Base-by-base conservation (phyloP, 805 yeast genomes). In the Yamadazyma ubonensis region DNA sequence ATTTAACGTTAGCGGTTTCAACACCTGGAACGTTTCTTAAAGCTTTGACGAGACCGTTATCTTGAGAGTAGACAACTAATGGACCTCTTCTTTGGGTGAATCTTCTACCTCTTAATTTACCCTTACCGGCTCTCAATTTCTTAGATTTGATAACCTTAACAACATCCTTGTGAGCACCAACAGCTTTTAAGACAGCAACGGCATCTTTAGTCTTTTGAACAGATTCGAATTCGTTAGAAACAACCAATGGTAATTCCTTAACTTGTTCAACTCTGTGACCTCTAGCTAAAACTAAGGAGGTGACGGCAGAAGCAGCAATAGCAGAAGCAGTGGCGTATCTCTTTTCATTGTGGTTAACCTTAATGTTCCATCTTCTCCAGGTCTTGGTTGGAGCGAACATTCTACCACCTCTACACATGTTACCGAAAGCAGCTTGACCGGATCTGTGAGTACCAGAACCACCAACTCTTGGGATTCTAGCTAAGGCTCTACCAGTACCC, bases 401-500 rank as follows among this genome's bases (percentile, higher is more conserved):
- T 79, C 99, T 96, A 81, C 99, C 99, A 75, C 97, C 97, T 78
- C 99, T 91, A 83, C 99, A 93, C 99, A 93, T 93, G 93, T 93
- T 93, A 85, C 99, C 99, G 83, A 93, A 93, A 72, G 99, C 99
- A 75, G 89, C 99, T 79, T 93, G 99, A 75, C 99, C 99, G 57
- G 98, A 80, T 79, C 99, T 90, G 95, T 89, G 96, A 73, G 99
- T 93, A 86, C 99, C 99, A 73, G 96, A 90, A 81, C 99, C 99
- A 78, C 96, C 96, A 71, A 93, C 98, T 84, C 99, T 90, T 81
- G 99, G 99, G 75, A 93, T 91, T 83, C 99, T 91, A 79, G 99
- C 98, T 70, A 93, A 96, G 77, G 99, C 99, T 82, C 99, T 90
- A 83, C 99, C 99, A 64, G 99, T 93, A 89, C 99, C 99, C 99